Conservation (phyloP, 495 filamentous ascomycete genomes). For the Penicillium soppii region DNA sequence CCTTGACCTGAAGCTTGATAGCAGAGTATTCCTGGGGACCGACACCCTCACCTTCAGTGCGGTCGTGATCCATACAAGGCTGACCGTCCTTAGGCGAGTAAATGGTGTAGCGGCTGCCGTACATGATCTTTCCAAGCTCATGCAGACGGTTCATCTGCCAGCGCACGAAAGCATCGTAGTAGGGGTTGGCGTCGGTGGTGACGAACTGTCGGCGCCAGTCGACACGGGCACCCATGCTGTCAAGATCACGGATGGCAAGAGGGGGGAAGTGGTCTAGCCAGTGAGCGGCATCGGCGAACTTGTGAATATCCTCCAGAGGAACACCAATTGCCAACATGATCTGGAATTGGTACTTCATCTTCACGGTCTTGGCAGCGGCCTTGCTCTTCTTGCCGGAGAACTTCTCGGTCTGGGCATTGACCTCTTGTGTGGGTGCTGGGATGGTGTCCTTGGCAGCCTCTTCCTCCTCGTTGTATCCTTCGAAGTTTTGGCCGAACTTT, state of each 20-base stretch:
- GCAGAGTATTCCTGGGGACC: constrained; percentile 90
- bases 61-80: constrained; percentile 96
- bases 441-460: constrained; percentile 41
- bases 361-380: constrained; percentile 83
- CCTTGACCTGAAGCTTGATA: constrained; percentile 82
- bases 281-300: constrained; percentile 81
- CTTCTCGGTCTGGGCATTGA: constrained; percentile 80
- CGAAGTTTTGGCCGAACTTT: constrained; percentile 86
- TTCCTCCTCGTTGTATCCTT: constrained; percentile 64
- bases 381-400: constrained; percentile 95
- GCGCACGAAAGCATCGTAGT: constrained; percentile 91
- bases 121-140: constrained; percentile 90
- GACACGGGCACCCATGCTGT: constrained; percentile 78
- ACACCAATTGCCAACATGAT: constrained; percentile 87
- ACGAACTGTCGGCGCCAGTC: constrained; percentile 92
- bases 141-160: constrained; percentile 97
- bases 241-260: constrained; percentile 75
- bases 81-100: constrained; percentile 97
- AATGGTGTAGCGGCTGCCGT: constrained; percentile 90
- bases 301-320: constrained; percentile 81
- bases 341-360: constrained; percentile 87
- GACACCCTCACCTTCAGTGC: constrained; percentile 87
- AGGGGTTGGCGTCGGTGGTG: constrained; percentile 95
- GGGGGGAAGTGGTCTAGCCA: constrained; percentile 91
- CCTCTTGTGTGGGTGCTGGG: constrained; percentile 53